phyloP scores from a whole-genome alignment of 2,329 filamentous ascomycete species.

The Alternaria sp. region DNA sequence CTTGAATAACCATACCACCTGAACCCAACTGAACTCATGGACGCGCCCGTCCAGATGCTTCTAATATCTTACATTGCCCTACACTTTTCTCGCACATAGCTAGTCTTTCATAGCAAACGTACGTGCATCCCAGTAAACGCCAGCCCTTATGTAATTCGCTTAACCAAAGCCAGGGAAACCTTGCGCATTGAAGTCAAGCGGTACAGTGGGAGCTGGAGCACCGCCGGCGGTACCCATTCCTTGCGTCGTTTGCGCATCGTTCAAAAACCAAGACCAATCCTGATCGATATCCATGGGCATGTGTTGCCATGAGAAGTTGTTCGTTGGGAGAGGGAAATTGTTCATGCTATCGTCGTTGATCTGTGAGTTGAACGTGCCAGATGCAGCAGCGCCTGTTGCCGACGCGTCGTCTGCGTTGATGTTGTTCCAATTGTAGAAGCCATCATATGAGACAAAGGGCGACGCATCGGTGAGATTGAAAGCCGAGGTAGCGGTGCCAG shows the following conservation, averaged over 20 bases:
- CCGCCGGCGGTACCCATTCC: conserved; percentile 3
- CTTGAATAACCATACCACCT: not conserved
- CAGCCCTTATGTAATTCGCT: not conserved
- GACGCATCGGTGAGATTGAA: conserved; percentile 28
- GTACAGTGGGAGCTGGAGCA: not conserved
- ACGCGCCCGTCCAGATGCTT: not conserved
- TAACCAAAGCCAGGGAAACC: conserved; percentile 41
- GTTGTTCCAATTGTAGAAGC: conserved; percentile 50
- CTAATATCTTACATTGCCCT: conserved; percentile 7
- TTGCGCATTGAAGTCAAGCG: conserved; percentile 31
- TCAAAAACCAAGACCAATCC: conserved; percentile 53
- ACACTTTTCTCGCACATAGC: not conserved
- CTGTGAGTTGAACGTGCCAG: conserved; percentile 21
- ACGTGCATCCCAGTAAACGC: not conserved
- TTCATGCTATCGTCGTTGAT: conserved; percentile 44
- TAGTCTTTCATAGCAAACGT: not conserved
- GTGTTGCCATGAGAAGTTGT: conserved; percentile 51
- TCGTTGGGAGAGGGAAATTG: conserved; percentile 45
- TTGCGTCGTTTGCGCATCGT: conserved; percentile 34
- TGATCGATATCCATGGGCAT: conserved; percentile 54
- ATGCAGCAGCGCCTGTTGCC: not conserved
- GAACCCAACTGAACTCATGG: not conserved
- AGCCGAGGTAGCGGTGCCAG: conserved; percentile 15
- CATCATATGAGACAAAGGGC: conserved; percentile 50
- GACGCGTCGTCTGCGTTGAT: conserved; percentile 26